Evolutionary conservation across 2,329 filamentous ascomycete genomes (phyloP).

Genomic region (Xylariaceae sp.): DNA sequence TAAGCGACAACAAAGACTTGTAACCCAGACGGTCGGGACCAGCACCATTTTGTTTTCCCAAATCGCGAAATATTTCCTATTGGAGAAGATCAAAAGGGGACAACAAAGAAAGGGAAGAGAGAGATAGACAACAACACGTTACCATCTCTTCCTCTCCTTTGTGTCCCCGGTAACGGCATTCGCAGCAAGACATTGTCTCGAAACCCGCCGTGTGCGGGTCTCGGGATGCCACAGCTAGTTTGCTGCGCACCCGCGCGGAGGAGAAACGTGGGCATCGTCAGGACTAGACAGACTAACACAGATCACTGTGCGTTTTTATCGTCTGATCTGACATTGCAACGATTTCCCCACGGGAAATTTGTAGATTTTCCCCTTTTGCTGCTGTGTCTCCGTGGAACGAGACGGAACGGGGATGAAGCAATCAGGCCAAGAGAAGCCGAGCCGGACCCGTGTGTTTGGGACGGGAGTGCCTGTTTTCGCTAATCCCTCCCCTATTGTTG

Average conservation of each 20-base stretch:
- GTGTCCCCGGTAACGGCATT: conserved; percentile 12
- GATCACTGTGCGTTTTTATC: no score
- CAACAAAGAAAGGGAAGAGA: not conserved
- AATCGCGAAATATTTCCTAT: conserved; percentile 28
- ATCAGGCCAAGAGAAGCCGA: no score
- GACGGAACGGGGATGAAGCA: no score
- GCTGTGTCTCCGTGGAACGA: no score
- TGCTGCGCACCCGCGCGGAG: conserved; percentile 2
- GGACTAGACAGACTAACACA: no score
- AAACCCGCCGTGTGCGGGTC: conserved; percentile 7
- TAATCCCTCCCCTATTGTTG: no score
- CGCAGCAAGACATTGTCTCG: conserved; percentile 17
- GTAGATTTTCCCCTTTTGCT: no score
- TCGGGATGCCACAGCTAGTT: conserved; percentile 14
- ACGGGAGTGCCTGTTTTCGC: no score
- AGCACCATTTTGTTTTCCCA: not conserved
- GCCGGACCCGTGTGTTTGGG: no score
- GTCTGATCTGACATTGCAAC: no score
- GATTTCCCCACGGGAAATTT: no score
- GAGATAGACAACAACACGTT: conserved; percentile 1
- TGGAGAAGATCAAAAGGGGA: conserved; percentile 14
- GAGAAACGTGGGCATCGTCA: conserved; percentile 15
- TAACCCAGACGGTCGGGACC: not conserved
- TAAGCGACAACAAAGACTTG: conserved; percentile 5
- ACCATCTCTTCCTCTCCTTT: not conserved